Base-by-base conservation (phyloP, 805 yeast genomes). In the Lipomyces sp. region DNA sequence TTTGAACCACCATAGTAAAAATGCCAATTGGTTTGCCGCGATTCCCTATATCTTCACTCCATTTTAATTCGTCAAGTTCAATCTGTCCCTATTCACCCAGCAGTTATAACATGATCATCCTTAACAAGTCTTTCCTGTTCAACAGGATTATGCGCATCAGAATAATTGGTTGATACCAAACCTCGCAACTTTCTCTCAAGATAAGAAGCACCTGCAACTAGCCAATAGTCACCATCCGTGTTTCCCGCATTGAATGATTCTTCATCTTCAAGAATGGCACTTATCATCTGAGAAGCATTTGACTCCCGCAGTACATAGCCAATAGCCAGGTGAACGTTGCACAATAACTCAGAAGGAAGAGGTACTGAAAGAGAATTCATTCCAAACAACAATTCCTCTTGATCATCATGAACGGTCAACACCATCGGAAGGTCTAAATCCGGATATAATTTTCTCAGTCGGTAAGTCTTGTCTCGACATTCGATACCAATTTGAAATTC, bases 181-280 rank as follows among this genome's bases (percentile, higher is more conserved):
- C 32, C 53, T 50, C 53, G 30, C 53, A 50, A 50, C 53, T 50
- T 29, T 50, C 53, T 50, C 32, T 50, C 53, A 50, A 50, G 53
- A 50, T 29, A 50, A 24, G 53, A 50, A 50, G 32, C 32, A 13
- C 53, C 33, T 29, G 32, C 11, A 50, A 18, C 32, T 18, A 29
- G 30, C 53, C 33, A 50, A 50, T 50, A 24, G 53, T 50, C 53
- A 50, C 53, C 53, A 24, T 15, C 53, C 5, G 32, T 29, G 32
- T 50, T 50, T 29, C 53, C 53, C 15, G 30, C 6, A 29, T 50
- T n/a, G 32, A 50, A 50, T 32, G n/a, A 30, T 29, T 50, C 53
- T 50, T 50, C 53, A 50, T 50, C 53, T 50, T 7, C 32, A 29
- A 50, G 30, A 24, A 29, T 50, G 45, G 45, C 45, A 39, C 45